A percentile compares a stretch with the other conserved stretches of the same genome.
phyloP scores from a whole-genome alignment of 805 yeast genomes.

The Zygoascus bituminiphila region DNA sequence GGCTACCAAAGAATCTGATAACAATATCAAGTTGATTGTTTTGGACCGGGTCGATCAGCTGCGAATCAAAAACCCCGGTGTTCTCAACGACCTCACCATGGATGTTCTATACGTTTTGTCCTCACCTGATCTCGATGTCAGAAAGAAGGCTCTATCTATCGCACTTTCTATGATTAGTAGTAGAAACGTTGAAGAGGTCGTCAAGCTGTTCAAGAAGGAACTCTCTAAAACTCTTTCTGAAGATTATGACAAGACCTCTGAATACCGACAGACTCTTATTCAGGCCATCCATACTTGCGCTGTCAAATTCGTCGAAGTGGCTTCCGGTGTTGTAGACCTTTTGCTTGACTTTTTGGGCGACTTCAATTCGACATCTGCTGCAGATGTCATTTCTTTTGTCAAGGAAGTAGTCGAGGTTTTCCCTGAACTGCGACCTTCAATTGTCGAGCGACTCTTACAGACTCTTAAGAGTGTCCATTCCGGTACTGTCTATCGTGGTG shows the following conservation, averaged over 20 bases:
- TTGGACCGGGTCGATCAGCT: constrained; percentile 77
- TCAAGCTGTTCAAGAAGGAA: constrained; percentile 86
- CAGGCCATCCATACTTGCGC: constrained; percentile 87
- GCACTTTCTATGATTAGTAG: constrained; percentile 72
- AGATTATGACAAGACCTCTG: constrained; percentile 72
- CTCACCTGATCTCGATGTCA: constrained; percentile 87
- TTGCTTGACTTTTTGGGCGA: constrained; percentile 81
- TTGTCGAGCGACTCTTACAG: constrained; percentile 52
- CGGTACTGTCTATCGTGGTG: constrained; percentile 88
- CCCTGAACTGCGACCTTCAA: constrained; percentile 64
- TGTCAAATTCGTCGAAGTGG: constrained; percentile 79
- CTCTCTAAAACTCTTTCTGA: constrained; percentile 59
- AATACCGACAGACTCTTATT: constrained; percentile 82
- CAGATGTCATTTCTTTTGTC: constrained; percentile 82
- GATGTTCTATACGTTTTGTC: constrained; percentile 80
- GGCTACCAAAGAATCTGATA: constrained; percentile 89
- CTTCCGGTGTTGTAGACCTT: constrained; percentile 81
- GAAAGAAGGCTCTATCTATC: constrained; percentile 77
- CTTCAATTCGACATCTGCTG: constrained; percentile 74
- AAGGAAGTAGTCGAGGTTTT: constrained; percentile 91
- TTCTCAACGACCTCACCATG: constrained; percentile 72
- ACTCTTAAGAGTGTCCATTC: constrained; percentile 64
- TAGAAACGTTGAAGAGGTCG: constrained; percentile 90
- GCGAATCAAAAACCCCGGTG: constrained; percentile 66
- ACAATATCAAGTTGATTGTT: constrained; percentile 87